Conservation (phyloP, 2,329 filamentous ascomycete genomes). For the Colletotrichum orchidophilum region DNA sequence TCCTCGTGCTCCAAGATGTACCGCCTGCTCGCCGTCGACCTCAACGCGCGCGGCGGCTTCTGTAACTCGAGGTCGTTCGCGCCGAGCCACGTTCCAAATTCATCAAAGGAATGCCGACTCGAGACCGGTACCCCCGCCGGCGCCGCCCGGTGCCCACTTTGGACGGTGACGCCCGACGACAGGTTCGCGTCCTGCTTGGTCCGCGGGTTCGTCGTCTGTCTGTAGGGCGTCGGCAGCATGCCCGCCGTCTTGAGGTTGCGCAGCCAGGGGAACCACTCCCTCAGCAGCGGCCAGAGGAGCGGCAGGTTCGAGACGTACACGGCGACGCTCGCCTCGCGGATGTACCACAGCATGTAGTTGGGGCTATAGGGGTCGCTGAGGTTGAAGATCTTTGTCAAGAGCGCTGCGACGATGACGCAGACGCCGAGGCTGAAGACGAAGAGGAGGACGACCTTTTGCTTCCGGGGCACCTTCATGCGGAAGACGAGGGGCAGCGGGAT, state of each 20-base stretch:
- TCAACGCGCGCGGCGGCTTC: not conserved
- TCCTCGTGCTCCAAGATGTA: not conserved
- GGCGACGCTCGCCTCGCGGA: slow-evolving; percentile 61
- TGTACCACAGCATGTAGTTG: slow-evolving; percentile 61
- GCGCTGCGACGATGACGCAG: slow-evolving; percentile 54
- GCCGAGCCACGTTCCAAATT: slow-evolving; percentile 14
- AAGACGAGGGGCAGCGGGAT: slow-evolving; percentile 58
- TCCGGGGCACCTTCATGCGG: slow-evolving; percentile 42
- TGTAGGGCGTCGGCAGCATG: slow-evolving; percentile 1
- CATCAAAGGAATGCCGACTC: slow-evolving; percentile 9
- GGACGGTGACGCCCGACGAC: not conserved
- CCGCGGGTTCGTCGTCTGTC: not conserved
- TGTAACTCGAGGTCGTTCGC: slow-evolving; percentile 11
- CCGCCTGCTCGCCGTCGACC: not conserved
- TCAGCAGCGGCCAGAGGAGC: slow-evolving; percentile 61
- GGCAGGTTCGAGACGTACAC: slow-evolving; percentile 64
- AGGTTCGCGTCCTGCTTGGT: not conserved
- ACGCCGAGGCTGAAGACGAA: slow-evolving; percentile 59
- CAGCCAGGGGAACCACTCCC: slow-evolving; percentile 40
- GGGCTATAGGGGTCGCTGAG: slow-evolving; percentile 38
- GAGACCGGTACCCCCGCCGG: not conserved
- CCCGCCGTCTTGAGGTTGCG: not conserved
- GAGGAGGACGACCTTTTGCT: slow-evolving; percentile 56
- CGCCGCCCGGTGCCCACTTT: not conserved
- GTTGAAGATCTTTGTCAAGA: slow-evolving; percentile 58